Conservation (phyloP, 768 basidiomycete species). For the Gymnopilus dilepis region DNA sequence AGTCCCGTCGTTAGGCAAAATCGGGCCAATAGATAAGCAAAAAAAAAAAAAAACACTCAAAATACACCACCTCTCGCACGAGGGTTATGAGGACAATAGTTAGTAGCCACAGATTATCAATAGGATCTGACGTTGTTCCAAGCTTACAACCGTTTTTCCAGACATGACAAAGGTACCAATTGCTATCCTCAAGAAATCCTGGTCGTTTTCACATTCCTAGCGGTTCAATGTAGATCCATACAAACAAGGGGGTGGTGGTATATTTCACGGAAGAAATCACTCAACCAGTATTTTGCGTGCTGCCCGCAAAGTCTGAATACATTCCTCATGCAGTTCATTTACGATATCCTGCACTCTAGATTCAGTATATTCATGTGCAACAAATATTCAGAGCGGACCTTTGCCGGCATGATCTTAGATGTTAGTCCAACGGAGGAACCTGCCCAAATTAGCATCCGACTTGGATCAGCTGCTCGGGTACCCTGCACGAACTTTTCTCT, state of each 20-base stretch:
- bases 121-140: not conserved
- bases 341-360: conserved; percentile 54
- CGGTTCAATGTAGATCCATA: too few species aligned
- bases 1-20: conserved; percentile 9
- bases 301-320: conserved; percentile 25
- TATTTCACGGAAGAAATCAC: not conserved
- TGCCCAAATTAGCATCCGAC: conserved; percentile 68
- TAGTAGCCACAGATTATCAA: not conserved
- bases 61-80: not conserved
- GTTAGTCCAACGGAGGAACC: conserved; percentile 69
- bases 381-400: conserved; percentile 31
- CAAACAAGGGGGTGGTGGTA: too few species aligned
- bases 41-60: not conserved
- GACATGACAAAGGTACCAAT: not conserved
- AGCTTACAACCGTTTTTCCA: not conserved
- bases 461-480: conserved; percentile 47
- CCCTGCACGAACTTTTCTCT: conserved; percentile 53
- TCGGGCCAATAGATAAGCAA: not conserved
- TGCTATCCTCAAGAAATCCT: too few species aligned
- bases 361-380: not conserved
- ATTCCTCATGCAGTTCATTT: conserved; percentile 55
- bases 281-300: conserved; percentile 10
- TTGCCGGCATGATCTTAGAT: conserved; percentile 44
- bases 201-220: too few species aligned
- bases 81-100: not conserved